Base-by-base conservation (phyloP, 1,284 basidiomycete genomes). In the Amylostereum areolatum region DNA sequence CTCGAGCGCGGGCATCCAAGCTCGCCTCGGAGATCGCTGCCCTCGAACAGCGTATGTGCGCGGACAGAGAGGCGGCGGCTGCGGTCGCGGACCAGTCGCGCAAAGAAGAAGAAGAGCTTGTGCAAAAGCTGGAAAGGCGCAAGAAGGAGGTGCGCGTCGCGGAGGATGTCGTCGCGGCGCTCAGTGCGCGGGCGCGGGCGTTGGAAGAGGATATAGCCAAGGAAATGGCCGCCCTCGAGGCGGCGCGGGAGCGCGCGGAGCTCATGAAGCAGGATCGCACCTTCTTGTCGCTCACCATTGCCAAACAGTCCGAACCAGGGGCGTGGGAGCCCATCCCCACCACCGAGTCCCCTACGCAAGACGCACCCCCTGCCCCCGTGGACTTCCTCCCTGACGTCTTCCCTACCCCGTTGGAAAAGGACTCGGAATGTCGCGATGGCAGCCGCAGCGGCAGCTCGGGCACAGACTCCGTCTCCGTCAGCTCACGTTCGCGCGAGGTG, bases 1-100 rank as follows among this genome's bases (percentile, higher is more conserved):
- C 88, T 4, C 73, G 72, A 43, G 76, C 75, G 51, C 79, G 83
- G 45, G 83, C 92, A 51, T 76, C 78, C 48, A 75, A 75, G 56
- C 71, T 93, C 36, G 79, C 83, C 54, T 71, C 74, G 52, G 86
- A 95, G 62, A 88, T 95, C 42, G 68, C 67, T 46, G 70, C 68
- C 46, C 59, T 94, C 39, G 77, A 76, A 55, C 69, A 74, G 48
- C 74, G 74, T 41, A 72, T 81, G 25, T 62, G 73, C 31, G 69
- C 66, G 52, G 71, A 74, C 49, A 67, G 66, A 39, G 67, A 70
- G 43, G 63, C 68, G 36, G 67, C 65, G 46, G 70, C 68, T 4
- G 67, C 72, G 33, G 63, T 69, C 31, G 77, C 59, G 43, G 54
- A 55, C 10, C 57, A 56, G 46, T 57, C 57, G 11, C 56, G 58